Evolutionary conservation across 331 rosid genomes (phyloP).

Genomic region (Cydonia oblonga): DNA sequence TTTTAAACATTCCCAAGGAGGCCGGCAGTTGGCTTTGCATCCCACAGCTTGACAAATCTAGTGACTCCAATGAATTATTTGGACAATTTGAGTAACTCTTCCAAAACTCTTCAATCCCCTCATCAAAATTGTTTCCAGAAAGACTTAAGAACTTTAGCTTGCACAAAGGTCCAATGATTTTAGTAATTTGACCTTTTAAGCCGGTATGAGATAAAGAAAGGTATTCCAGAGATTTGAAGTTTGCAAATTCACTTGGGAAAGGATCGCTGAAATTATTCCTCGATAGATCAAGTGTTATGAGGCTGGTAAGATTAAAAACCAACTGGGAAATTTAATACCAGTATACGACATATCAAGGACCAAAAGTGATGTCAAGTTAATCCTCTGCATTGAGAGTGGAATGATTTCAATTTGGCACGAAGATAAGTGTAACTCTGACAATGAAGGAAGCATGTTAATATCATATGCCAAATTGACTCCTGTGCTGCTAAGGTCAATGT

Average conservation of each 20-base stretch:
- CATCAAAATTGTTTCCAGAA: too few relatives aligned
- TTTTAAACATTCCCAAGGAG: too few relatives aligned
- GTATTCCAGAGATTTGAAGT: not conserved
- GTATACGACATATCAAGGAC: not conserved
- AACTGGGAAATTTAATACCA: not conserved
- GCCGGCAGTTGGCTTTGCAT: too few relatives aligned
- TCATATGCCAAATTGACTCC: not conserved
- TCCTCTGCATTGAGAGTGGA: not conserved
- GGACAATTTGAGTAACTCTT: too few relatives aligned
- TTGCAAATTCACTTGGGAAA: not conserved
- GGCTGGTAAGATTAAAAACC: not conserved
- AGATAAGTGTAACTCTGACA: not conserved
- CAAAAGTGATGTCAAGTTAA: not conserved
- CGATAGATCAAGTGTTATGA: not conserved
- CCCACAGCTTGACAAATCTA: too few relatives aligned
- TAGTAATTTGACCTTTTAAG: not conserved
- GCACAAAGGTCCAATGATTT: too few relatives aligned
- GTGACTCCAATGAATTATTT: too few relatives aligned
- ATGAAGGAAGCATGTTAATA: not conserved
- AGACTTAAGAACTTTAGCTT: too few relatives aligned
- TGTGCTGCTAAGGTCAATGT: not conserved
- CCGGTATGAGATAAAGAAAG: not conserved
- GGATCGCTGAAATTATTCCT: accelerated
- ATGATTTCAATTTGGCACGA: not conserved
- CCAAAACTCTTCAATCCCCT: too few relatives aligned